A percentile compares a stretch with the other conserved stretches of the same genome.
Evolutionary conservation across 192 early-diverging fungal species (phyloP).

Genomic region (Entomortierella parvispora): DNA sequence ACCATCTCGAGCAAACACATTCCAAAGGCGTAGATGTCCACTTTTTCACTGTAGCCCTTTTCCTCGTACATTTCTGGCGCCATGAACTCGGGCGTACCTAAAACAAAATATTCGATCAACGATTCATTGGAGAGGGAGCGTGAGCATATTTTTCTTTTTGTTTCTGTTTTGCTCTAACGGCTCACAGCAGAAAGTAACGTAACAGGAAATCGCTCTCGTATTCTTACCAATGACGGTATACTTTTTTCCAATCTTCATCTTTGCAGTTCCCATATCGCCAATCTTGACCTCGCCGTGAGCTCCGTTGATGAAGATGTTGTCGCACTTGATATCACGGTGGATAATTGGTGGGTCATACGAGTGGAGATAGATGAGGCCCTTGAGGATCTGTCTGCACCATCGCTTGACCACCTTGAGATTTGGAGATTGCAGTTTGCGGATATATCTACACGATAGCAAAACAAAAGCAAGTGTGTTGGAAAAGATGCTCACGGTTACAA

Average conservation of each 20-base stretch:
- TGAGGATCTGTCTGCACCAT: constrained; percentile 81
- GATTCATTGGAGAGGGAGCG: neutral
- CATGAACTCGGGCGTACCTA: constrained; percentile 87
- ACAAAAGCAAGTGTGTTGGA: neutral
- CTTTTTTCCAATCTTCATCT: constrained; percentile 87
- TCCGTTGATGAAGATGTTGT: constrained; percentile 89
- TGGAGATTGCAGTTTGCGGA: constrained; percentile 74
- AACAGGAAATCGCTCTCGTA: neutral
- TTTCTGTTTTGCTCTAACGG: neutral
- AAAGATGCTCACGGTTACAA: too few species aligned
- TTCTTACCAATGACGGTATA: constrained; percentile 81
- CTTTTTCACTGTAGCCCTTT: constrained; percentile 82
- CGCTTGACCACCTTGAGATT: constrained; percentile 77
- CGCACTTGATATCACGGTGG: constrained; percentile 73
- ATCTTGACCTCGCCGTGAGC: constrained; percentile 86
- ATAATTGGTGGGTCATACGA: constrained; percentile 79
- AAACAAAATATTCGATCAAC: too few species aligned
- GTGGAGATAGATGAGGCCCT: constrained; percentile 79
- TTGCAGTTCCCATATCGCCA: constrained; percentile 85
- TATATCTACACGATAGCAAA: constrained; percentile 60
- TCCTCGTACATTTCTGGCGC: constrained; percentile 90
- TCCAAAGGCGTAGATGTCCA: constrained; percentile 91
- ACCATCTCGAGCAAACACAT: constrained; percentile 74
- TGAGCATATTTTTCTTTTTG: neutral
- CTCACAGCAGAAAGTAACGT: neutral